These are phyloP conservation scores for Arthroderma sp. DNA, from an alignment of 2,329 filamentous ascomycete species.

Conservation along the genomic window DNA sequence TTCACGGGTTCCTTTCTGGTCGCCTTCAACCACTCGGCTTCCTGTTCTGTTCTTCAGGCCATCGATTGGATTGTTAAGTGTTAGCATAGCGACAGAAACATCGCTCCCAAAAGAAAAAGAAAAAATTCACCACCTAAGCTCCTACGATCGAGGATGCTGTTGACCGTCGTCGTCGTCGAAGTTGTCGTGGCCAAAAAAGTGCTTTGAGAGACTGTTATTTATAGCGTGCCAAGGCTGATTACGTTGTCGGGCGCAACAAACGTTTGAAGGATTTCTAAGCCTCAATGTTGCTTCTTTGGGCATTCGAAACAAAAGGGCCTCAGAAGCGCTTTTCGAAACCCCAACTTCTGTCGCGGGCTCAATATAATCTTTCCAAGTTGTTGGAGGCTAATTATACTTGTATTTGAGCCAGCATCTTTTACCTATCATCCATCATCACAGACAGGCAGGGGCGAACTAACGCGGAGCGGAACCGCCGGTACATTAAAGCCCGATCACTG, in stretches of 20 bases:
- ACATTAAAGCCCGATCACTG: neutral
- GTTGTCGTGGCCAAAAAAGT: too few relatives aligned
- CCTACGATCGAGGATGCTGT: too few relatives aligned
- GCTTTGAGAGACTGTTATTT: neutral
- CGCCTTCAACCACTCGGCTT: too few relatives aligned
- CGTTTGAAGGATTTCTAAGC: neutral
- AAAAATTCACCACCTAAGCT: too few relatives aligned
- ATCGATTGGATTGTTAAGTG: too few relatives aligned
- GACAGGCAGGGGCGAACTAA: neutral
- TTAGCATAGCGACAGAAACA: too few relatives aligned
- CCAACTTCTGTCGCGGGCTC: neutral
- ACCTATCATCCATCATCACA: neutral
- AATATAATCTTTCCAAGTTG: neutral
- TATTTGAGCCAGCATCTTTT: neutral
- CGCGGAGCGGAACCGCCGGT: neutral
- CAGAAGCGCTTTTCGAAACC: neutral
- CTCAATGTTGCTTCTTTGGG: neutral
- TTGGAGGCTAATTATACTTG: neutral
- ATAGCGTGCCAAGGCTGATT: neutral
- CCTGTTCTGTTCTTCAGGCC: too few relatives aligned
- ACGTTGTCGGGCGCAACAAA: neutral
- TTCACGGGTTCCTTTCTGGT: too few relatives aligned
- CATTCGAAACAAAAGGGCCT: neutral
- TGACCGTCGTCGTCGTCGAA: too few relatives aligned
- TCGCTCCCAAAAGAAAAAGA: too few relatives aligned